Evolutionary conservation across 2,329 filamentous ascomycete genomes (phyloP).

Genomic region (Geosmithia morbida): DNA sequence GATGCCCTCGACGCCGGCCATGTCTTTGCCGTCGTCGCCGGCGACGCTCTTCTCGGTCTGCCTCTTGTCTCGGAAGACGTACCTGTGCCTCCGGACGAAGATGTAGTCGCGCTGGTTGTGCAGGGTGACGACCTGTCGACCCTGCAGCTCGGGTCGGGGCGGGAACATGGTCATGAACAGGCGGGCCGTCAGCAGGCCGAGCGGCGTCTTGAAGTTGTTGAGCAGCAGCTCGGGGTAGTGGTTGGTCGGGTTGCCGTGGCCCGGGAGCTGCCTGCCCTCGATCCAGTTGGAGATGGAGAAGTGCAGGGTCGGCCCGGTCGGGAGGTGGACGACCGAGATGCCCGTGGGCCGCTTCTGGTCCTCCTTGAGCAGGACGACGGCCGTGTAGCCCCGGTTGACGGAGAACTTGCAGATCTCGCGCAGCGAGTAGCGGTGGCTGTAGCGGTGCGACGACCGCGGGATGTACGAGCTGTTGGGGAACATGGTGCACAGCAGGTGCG

Average conservation of each 20-base stretch:
- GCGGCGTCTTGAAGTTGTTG: constrained; percentile 88
- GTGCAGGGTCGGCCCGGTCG: constrained; percentile 79
- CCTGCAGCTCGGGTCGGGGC: constrained; percentile 65
- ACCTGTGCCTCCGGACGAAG: constrained; percentile 80
- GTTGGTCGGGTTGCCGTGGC: constrained; percentile 76
- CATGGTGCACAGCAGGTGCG: constrained; percentile 59
- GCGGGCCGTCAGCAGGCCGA: constrained; percentile 77
- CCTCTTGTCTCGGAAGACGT: constrained; percentile 82
- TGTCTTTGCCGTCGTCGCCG: constrained; percentile 65
- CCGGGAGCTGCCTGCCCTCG: constrained; percentile 73
- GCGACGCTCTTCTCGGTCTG: constrained; percentile 77
- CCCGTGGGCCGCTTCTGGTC: constrained; percentile 76
- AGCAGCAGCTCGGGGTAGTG: constrained; percentile 84
- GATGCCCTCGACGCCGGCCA: constrained; percentile 76
- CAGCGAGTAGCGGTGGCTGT: constrained; percentile 81
- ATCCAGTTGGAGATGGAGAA: constrained; percentile 87
- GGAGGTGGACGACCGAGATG: constrained; percentile 72
- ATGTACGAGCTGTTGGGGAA: constrained; percentile 86
- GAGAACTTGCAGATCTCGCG: constrained; percentile 84
- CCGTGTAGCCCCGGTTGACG: constrained; percentile 65
- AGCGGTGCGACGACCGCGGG: constrained; percentile 67
- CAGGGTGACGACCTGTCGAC: constrained; percentile 78
- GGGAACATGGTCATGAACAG: constrained; percentile 54
- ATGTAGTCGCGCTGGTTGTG: constrained; percentile 96
- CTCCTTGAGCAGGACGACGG: constrained; percentile 75